phyloP scores from a whole-genome alignment of 1,139 yeast genomes.

The Blastobotrys malaysiensis region DNA sequence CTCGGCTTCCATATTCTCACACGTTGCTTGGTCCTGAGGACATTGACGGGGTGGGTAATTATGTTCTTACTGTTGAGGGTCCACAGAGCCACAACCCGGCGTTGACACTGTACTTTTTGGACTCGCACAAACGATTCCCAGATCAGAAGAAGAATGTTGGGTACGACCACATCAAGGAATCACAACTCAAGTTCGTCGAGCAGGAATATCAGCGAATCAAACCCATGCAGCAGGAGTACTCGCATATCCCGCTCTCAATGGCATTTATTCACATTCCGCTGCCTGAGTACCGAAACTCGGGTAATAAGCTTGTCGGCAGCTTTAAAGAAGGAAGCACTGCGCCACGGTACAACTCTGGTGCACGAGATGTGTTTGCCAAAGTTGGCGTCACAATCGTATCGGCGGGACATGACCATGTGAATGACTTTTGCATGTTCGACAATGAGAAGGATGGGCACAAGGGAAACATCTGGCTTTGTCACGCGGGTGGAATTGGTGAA shows the following conservation, averaged over 20 bases:
- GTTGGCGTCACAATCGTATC: slow-evolving; percentile 67
- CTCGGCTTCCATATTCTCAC: slow-evolving; percentile 60
- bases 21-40: slow-evolving; percentile 58
- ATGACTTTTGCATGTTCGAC: slow-evolving; percentile 75
- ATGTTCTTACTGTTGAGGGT: slow-evolving; percentile 49
- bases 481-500: slow-evolving; percentile 90
- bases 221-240: slow-evolving; percentile 34
- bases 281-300: slow-evolving; percentile 62
- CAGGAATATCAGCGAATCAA: slow-evolving; percentile 36
- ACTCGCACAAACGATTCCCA: slow-evolving; percentile 68
- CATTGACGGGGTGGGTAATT: slow-evolving; percentile 78
- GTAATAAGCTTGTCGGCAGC: slow-evolving; percentile 49
- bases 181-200: slow-evolving; percentile 60
- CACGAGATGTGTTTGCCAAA: slow-evolving; percentile 50
- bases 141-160: slow-evolving; percentile 65
- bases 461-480: slow-evolving; percentile 72
- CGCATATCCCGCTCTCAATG: slow-evolving; percentile 58
- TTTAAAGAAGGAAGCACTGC: slow-evolving; percentile 72
- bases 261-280: slow-evolving; percentile 93
- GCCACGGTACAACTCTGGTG: slow-evolving; percentile 58
- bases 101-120: slow-evolving; percentile 66
- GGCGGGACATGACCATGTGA: slow-evolving; percentile 94
- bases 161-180: slow-evolving; percentile 78
- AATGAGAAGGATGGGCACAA: slow-evolving; percentile 28
- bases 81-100: slow-evolving; percentile 42